Base-by-base conservation (phyloP, 73 alveolate species). In the Blepharisma japonicum region DNA sequence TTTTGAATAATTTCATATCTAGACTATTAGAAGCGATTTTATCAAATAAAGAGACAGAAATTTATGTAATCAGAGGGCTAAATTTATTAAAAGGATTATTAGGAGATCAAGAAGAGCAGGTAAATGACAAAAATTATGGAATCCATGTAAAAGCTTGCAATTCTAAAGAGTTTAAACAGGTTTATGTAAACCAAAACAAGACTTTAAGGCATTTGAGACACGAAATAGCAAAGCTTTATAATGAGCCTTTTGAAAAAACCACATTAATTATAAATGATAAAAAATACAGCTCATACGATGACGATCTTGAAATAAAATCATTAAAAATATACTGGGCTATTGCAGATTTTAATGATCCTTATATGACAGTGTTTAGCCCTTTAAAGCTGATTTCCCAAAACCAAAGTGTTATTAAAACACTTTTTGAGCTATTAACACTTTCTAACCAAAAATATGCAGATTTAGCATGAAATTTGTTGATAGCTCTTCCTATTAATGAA, bases 201-300 rank as follows among this genome's bases (percentile, higher is more conserved):
- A 61, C 74, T 61, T 14, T 61, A 61, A 61, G 74, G 23, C 74
- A 61, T 25, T 18, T 61, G 48, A 61, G 74, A 5, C 14, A 61
- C 14, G 49, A 61, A 61, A 14, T 61, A 14, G 74, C 74, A 9
- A 20, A 14, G 11, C 14, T 18, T 9, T 18, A 61, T 18, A 14
- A 61, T 14, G 18, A 25, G 74, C 74, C 74, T 1, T 1, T 61
- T 14, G 74, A 61, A 20, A 8, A n/a, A 61, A 25, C 23, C n/a
- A 25, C 23, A 14, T 61, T 61, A 14, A n/a, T 9, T 9, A 9
- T 14, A 14, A 18, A 11, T 61, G 74, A 61, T 61, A 61, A 61
- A 61, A 61, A 61, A 61, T 25, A 20, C 39, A 20, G 47, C 11
- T n/a, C 18, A 0, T 8, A 14, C 5, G 74, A 61, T 18, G 74